Base-by-base conservation (phyloP, 2,329 filamentous ascomycete species). In the Alternaria angustiovoidea region DNA sequence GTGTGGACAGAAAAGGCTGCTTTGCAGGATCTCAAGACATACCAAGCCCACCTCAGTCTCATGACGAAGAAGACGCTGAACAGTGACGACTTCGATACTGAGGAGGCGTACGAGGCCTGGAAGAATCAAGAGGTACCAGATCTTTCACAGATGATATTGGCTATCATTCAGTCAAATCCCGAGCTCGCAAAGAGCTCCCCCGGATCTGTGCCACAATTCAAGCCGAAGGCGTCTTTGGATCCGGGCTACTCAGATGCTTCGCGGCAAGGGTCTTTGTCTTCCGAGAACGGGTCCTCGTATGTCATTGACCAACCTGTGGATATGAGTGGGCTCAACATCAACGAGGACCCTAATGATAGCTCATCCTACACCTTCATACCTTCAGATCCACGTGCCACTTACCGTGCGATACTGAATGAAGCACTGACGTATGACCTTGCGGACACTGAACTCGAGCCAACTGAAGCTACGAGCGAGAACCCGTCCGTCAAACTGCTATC, bases 1-100 rank as follows among this genome's bases (percentile, higher is more conserved):
- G 79, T 87, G 2, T 99, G 95, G 95, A 97, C 93, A 1, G 93
- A 96, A 75, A 92, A 94, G 75, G 92, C 93, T 41, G 95, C 94
- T 1, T 82, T 99, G 61, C 89, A 89, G 68, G 95, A 99, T 76
- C 85, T 98, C 70, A 99, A 99, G 79, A 87, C 90, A 9, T 99
- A 99, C 75, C 95, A 97, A 77, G 89, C 92, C 64, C 90, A 94
- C 62, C 84, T 99, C 57, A 96, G 91, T 72, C 86, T 94, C 7
- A 90, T 92, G 73, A 91, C 91, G 64, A 85, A 87, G 46, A 91
- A 85, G 59, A 94, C 94, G 0, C 79, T 99, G 49, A 88, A 89
- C 58, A 90, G 87, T 67, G 88, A 93, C 48, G 94, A 99, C 77
- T 99, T 99, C 78, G 93, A 97, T 62, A 80, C 91, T 18, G 93